These are phyloP conservation scores for Salicornia ramosissima DNA, from an alignment of 148 eudicot genomes.

Conservation along the genomic window DNA sequence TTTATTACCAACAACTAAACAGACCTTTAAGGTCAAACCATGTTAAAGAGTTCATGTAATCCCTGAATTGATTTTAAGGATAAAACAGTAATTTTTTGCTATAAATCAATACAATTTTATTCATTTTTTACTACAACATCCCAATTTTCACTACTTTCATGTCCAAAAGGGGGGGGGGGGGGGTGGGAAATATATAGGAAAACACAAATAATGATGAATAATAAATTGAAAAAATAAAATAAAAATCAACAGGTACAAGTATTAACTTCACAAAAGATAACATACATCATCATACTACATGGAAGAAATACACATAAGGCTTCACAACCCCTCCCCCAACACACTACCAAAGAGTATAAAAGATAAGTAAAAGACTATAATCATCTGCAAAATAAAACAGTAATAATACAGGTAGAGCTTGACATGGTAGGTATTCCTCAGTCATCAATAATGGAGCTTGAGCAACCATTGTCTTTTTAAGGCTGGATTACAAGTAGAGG, in stretches of 20 bases:
- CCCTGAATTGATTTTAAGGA: not conserved
- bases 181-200: too few relatives aligned
- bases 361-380: not conserved
- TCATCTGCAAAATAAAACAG: conserved; percentile 4
- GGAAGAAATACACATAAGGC: not conserved
- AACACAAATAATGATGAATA: not conserved
- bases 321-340: not conserved
- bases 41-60: not conserved
- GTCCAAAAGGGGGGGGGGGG: too few relatives aligned
- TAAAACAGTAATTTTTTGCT: too few relatives aligned
- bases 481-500: conserved; percentile 49
- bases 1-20: too few relatives aligned
- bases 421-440: not conserved
- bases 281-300: conserved; percentile 3
- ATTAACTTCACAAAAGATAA: not conserved
- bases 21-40: too few relatives aligned
- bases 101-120: too few relatives aligned
- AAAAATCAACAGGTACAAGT: too few relatives aligned
- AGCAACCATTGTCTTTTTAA: conserved; percentile 7
- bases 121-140: not conserved
- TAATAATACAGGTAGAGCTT: not conserved
- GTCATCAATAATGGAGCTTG: not conserved
- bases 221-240: too few relatives aligned
- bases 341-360: not conserved
- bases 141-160: not conserved